Percentiles rank a stretch among this genome's conserved stretches.
phyloP scores from a whole-genome alignment of 345 rosid genomes.

The Garcia nutans region DNA sequence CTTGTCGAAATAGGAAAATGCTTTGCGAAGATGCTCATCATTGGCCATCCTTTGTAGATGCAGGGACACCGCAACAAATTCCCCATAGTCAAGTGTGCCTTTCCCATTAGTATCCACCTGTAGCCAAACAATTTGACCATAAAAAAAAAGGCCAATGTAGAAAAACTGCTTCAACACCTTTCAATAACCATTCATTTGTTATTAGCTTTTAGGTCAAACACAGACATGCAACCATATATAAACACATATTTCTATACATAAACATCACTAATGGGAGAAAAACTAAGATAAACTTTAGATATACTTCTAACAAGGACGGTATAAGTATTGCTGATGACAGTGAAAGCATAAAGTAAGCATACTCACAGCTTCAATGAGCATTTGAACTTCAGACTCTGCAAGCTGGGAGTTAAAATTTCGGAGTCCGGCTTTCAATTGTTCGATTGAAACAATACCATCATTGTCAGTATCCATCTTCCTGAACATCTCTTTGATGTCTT shows the following conservation, averaged over 20 bases:
- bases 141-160: background rate
- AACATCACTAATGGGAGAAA: background rate
- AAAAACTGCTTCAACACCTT: background rate
- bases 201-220: background rate
- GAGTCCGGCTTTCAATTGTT: constrained; percentile 91
- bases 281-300: background rate
- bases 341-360: constrained; percentile 14
- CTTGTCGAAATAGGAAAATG: constrained; percentile 97
- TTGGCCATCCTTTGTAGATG: constrained; percentile 92
- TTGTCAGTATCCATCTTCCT: constrained; percentile 88
- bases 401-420: constrained; percentile 73
- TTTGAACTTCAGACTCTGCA: constrained; percentile 90
- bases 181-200: background rate
- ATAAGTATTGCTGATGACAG: background rate
- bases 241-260: background rate
- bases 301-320: background rate
- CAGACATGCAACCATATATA: too few relatives aligned
- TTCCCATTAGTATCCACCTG: constrained; percentile 94
- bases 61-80: constrained; percentile 85
- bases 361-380: constrained; percentile 96
- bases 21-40: constrained; percentile 94
- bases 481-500: constrained; percentile 90
- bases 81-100: constrained; percentile 87
- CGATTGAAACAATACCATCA: constrained; percentile 83
- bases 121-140: constrained; percentile 26